These are phyloP conservation scores for Simplicillium sp. DNA, from an alignment of 2,329 filamentous ascomycete species.

Conservation along the genomic window DNA sequence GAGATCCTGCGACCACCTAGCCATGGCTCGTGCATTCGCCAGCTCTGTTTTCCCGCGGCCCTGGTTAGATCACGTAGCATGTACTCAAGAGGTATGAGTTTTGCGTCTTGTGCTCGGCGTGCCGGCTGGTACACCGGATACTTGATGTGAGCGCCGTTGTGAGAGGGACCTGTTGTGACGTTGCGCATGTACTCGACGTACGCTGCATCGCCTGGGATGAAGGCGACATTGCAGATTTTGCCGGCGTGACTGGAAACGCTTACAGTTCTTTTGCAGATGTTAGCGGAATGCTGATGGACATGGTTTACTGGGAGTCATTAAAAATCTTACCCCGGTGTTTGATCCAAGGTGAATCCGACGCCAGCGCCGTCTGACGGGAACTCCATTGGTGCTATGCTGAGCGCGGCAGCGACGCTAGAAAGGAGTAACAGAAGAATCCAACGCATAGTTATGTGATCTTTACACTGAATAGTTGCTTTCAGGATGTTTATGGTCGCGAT, in stretches of 20 bases:
- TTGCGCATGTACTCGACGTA: background rate
- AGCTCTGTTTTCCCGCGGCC: background rate
- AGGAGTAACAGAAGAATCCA: too few relatives aligned
- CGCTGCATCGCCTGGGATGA: background rate
- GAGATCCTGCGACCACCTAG: background rate
- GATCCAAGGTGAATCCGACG: background rate
- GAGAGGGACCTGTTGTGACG: background rate
- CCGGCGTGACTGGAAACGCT: background rate
- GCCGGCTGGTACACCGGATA: background rate
- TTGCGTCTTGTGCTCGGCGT: background rate
- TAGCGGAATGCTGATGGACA: background rate
- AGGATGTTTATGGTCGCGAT: too few relatives aligned
- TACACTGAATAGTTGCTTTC: too few relatives aligned
- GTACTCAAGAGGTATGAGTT: background rate
- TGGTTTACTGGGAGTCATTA: background rate
- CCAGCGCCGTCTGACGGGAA: too few relatives aligned
- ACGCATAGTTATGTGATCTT: too few relatives aligned
- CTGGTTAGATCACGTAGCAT: background rate
- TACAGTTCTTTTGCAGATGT: background rate
- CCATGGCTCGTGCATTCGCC: background rate
- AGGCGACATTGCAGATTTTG: background rate
- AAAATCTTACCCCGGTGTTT: background rate
- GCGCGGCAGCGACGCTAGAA: too few relatives aligned
- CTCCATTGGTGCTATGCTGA: too few relatives aligned
- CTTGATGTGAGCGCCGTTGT: background rate